Percentiles rank a stretch among this genome's conserved stretches.
Conservation (phyloP, 768 basidiomycete genomes). For the Pisolithus microcarpus region DNA sequence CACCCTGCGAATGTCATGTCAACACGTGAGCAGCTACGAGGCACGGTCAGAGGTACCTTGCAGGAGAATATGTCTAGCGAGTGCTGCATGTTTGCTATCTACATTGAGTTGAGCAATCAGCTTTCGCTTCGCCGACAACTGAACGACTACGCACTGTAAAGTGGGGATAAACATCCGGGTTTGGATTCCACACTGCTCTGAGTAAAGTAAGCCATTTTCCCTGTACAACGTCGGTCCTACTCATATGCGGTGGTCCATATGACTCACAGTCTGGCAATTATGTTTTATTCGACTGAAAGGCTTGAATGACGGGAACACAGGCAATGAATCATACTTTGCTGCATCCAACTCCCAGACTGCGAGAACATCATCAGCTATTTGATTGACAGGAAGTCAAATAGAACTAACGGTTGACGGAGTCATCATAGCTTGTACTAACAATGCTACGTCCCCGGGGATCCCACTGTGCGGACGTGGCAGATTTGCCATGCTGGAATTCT, state of each 20-base stretch:
- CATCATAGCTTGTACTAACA: conserved; percentile 82
- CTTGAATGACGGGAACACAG: conserved; percentile 50
- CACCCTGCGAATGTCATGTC: conserved; percentile 41
- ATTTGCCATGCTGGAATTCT: conserved; percentile 65
- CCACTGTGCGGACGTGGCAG: conserved; percentile 82
- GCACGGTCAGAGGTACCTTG: conserved; percentile 39
- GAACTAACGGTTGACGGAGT: conserved; percentile 59
- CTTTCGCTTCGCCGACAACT: too few species aligned
- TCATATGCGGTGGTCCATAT: background rate
- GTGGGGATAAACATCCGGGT: conserved; percentile 75
- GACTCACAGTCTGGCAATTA: conserved; percentile 72
- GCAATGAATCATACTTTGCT: conserved; percentile 37
- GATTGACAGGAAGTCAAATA: background rate
- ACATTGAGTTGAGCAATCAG: background rate
- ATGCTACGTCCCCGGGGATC: conserved; percentile 72
- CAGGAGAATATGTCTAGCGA: conserved; percentile 66
- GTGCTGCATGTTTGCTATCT: conserved; percentile 79
- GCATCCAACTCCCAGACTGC: conserved; percentile 74
- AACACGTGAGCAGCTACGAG: background rate
- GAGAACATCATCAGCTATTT: conserved; percentile 5
- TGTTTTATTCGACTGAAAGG: conserved; percentile 61
- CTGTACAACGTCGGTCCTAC: conserved; percentile 29
- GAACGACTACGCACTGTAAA: conserved; percentile 54
- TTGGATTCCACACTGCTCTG: conserved; percentile 70
- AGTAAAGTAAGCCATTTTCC: conserved; percentile 78